Percentiles rank a stretch among this genome's conserved stretches.
These are phyloP conservation scores for Cunninghamia lanceolata DNA, from an alignment of 75 land plant genomes.

Conservation along the genomic window DNA sequence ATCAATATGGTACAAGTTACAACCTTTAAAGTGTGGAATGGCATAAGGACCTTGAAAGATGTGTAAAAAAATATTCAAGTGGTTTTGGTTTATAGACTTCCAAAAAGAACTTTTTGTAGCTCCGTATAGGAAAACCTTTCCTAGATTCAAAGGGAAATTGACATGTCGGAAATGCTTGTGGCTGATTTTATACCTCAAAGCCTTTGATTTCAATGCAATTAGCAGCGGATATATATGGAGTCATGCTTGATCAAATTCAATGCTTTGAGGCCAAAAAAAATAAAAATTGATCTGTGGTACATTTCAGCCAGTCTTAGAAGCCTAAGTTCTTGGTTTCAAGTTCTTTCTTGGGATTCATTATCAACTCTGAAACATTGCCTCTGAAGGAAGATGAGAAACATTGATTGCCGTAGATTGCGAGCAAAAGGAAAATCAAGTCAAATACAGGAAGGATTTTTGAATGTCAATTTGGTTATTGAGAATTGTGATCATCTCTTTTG, in stretches of 20 bases:
- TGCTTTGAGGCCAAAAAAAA: neutral
- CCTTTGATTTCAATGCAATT: neutral
- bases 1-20: neutral
- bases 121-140: too few species aligned
- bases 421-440: too few species aligned
- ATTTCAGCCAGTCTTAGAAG: neutral
- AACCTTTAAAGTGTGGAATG: neutral
- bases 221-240: neutral
- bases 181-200: neutral
- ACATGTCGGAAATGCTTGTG: neutral
- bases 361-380: too few species aligned
- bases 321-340: neutral
- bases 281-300: neutral
- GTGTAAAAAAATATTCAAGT: too few species aligned
- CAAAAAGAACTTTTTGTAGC: too few species aligned
- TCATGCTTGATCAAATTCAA: neutral
- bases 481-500: too few species aligned
- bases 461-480: too few species aligned
- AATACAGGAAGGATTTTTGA: too few species aligned
- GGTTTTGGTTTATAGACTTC: neutral
- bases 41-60: neutral
- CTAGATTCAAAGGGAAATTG: too few species aligned
- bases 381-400: too few species aligned
- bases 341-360: neutral
- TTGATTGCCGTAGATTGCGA: too few species aligned